Evolutionary conservation across 192 early-diverging fungal species (phyloP).

Genomic region (Backusella luteola): DNA sequence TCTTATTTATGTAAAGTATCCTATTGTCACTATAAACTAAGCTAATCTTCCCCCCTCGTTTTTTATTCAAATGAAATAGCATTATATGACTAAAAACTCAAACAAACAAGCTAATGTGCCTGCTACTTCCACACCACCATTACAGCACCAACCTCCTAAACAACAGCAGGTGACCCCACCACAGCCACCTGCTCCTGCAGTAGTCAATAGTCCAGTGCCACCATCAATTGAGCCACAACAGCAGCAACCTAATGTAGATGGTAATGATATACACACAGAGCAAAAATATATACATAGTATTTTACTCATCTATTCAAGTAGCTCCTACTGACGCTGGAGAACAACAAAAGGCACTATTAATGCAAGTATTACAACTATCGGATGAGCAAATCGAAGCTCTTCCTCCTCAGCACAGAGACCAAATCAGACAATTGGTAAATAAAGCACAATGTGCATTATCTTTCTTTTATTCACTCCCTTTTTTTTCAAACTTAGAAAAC

Average conservation of each 20-base stretch:
- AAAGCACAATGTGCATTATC: neutral
- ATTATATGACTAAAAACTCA: conserved; percentile 13
- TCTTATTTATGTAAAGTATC: conserved; percentile 48
- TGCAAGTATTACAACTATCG: conserved; percentile 80
- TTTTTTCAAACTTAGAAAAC: conserved; percentile 11
- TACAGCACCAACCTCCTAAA: neutral
- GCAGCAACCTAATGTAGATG: neutral
- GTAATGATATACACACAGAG: neutral
- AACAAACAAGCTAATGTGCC: neutral
- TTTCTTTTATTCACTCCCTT: neutral
- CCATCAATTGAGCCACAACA: neutral
- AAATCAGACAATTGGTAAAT: conserved; percentile 63
- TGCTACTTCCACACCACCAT: conserved; percentile 3
- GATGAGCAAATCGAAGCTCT: conserved; percentile 78
- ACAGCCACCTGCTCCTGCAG: neutral
- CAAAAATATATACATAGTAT: neutral
- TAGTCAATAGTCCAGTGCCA: neutral
- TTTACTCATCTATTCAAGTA: neutral
- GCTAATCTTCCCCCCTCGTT: neutral
- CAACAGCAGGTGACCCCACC: neutral
- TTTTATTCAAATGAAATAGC: conserved; percentile 7
- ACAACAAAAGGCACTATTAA: conserved; percentile 71
- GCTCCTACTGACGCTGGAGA: conserved; percentile 36
- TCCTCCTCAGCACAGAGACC: conserved; percentile 75
- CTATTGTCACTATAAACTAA: neutral